Conservation (phyloP, 352 stramenopile genomes). For the Pythium myriotylum region DNA sequence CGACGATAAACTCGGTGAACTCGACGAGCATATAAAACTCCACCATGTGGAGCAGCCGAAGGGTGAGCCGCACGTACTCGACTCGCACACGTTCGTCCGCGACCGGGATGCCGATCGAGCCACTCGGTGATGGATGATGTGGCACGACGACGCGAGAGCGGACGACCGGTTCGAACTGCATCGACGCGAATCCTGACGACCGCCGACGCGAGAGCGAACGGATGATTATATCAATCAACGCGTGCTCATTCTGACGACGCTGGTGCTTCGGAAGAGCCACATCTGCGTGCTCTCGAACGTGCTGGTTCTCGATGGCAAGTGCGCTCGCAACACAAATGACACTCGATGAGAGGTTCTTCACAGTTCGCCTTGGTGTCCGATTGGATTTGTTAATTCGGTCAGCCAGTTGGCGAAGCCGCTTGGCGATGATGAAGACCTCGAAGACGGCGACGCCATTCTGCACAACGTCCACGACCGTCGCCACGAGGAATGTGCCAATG, state of each 20-base stretch:
- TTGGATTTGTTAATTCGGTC: neutral
- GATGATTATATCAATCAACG: too few relatives aligned
- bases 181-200: too few relatives aligned
- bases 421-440: neutral
- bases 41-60: slow-evolving; percentile 17
- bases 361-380: neutral
- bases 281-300: neutral
- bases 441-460: slow-evolving; percentile 3
- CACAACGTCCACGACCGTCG: slow-evolving; percentile 6
- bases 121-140: too few relatives aligned
- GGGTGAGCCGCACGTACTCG: slow-evolving; percentile 6
- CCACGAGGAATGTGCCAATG: neutral
- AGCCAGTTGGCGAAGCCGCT: neutral
- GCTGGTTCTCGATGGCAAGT: neutral
- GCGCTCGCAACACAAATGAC: too few relatives aligned
- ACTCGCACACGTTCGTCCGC: neutral
- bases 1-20: slow-evolving; percentile 12
- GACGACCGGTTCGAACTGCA: too few relatives aligned
- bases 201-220: too few relatives aligned
- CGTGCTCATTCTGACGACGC: neutral
- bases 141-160: too few relatives aligned
- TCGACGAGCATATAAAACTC: slow-evolving; percentile 19
- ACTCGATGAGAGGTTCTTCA: too few relatives aligned
- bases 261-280: neutral
- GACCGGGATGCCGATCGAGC: neutral